Evolutionary conservation across 371 early-diverging fungal species (phyloP), one percentile per base, ranked within the genome.

Genomic region (Coemansia sp.): DNA sequence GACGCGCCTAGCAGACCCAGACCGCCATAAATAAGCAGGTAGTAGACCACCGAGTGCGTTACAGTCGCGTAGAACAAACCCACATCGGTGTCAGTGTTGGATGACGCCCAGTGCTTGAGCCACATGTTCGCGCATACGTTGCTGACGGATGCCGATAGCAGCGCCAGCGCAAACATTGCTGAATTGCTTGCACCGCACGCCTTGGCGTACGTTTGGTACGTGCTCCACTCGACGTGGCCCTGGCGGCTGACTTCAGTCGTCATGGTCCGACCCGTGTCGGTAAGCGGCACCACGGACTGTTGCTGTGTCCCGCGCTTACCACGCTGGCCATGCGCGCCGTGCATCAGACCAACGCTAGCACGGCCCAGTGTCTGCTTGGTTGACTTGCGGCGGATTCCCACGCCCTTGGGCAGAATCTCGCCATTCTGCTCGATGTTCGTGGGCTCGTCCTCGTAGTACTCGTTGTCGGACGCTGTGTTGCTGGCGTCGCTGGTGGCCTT

Each of bases 1-100:
- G 88, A 36, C 10, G 90, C 83, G 12, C 86, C 77, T 7, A 81
- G 65, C 64, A 93, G 68, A 3, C 94, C 95, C 20, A 95, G 80
- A 4, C 77, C 77, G 1, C 93, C 95, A 66, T 97, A 95, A 20
- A 93, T 83, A 9, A 79, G 80, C 26, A 95, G 80, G 61, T 92
- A 89, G 51, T 80, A 82, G 61, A 86, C 72, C 11, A 86, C 81
- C 16, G 65, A 53, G 57, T 63, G 67, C 5, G 26, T 14, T 6
- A 16, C 48, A 5, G 59, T 20, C 11, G 56, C 20, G 39, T 26
- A 40, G 1, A 51, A 16, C 35, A 82, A 81, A 16, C 75, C 66
- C 57, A 83, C 79, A 39, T 59, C 65, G 16, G 52, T 40, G 16
- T 33, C 52, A 35, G 47, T 56, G 51, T 68, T 68, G 7, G 74